Evolutionary conservation across 1,284 basidiomycete genomes (phyloP), one percentile per base, ranked within the genome.

Genomic region (Porodaedalea pini): DNA sequence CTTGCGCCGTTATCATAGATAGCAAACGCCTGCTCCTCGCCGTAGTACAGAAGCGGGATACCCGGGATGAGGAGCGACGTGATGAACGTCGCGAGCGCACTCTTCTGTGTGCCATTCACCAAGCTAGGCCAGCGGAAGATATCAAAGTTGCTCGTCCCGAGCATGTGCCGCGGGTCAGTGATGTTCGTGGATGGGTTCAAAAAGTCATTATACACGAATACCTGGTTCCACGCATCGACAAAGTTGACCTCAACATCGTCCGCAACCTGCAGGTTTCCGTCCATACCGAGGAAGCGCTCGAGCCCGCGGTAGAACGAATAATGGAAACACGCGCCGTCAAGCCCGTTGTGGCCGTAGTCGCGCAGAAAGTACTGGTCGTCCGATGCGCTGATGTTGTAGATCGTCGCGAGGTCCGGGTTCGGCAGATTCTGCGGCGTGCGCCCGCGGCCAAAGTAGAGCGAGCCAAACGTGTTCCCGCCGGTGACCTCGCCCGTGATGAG

Each of bases 401-500:
- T 88, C 7, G 75, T 73, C n/a, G 80, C 68, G 69, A 89, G 87
- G 11, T 81, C 80, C 0, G 81, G 71, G 4, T 90, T 72, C 37
- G 66, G 87, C 6, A 73, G 74, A 68, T 88, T 81, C 1, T 77
- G 79, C 1, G 85, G 85, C 4, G 87, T 93, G 49, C 93, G 86
- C 43, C 93, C 93, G 64, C 93, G 90, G 49, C 93, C 93, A 61
- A 89, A 74, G 71, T 95, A 96, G 11, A 95, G 74, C 1, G 92
- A 77, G 21, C 91, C 92, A 68, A 95, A 94, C 0, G 85, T 86
- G 72, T 96, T 88, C 63, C 92, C 93, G 77, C 92, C 92, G n/a
- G 93, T 95, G 58, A 96, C 89, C 76, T 96, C 93, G 45, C 93
- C 93, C 0, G 90, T 78, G 63, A 96, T 92, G 71, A 85, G 88